Evolutionary conservation across 2,329 filamentous ascomycete species (phyloP).

Genomic region (Grosmannia serpens): DNA sequence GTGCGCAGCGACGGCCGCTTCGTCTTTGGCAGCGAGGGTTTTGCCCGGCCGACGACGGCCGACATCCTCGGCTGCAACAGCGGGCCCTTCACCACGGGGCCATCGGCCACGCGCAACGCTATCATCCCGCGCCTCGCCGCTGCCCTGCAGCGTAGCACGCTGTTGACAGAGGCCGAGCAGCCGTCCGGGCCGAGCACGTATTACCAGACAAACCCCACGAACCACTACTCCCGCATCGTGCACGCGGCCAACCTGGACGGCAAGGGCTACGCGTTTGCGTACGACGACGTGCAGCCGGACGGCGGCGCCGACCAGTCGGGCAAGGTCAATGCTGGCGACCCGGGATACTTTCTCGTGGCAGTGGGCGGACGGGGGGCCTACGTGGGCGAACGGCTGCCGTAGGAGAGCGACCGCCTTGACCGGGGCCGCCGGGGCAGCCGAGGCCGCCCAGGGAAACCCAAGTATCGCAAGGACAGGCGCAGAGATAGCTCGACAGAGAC

Average conservation of each 20-base stretch:
- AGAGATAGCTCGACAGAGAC: too few relatives aligned
- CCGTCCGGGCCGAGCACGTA: slow-evolving; percentile 22
- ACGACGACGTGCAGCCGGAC: slow-evolving; percentile 45
- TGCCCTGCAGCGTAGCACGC: slow-evolving; percentile 43
- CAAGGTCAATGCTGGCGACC: slow-evolving; percentile 40
- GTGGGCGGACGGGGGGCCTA: slow-evolving; percentile 31
- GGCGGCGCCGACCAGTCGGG: slow-evolving; percentile 42
- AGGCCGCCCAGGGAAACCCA: too few relatives aligned
- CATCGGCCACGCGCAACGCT: slow-evolving; percentile 25
- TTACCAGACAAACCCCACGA: slow-evolving; percentile 32
- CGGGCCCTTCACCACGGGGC: slow-evolving; percentile 43
- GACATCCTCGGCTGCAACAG: slow-evolving; percentile 59
- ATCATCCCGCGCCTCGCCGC: slow-evolving; percentile 36
- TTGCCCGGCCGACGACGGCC: slow-evolving; percentile 42
- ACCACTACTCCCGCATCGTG: slow-evolving; percentile 47
- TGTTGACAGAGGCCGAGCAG: slow-evolving; percentile 23
- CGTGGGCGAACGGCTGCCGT: slow-evolving; percentile 12
- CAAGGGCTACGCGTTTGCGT: slow-evolving; percentile 49
- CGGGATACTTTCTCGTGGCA: slow-evolving; percentile 35
- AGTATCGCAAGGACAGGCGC: too few relatives aligned
- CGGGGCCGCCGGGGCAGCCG: neutral
- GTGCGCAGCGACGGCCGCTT: slow-evolving; percentile 30
- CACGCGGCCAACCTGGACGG: slow-evolving; percentile 41
- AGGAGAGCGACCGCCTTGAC: neutral
- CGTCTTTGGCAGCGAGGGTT: slow-evolving; percentile 28